Percentiles rank a stretch among this genome's conserved stretches.
phyloP scores from a whole-genome alignment of 768 basidiomycete species.

The Mycena albidolilacea region DNA sequence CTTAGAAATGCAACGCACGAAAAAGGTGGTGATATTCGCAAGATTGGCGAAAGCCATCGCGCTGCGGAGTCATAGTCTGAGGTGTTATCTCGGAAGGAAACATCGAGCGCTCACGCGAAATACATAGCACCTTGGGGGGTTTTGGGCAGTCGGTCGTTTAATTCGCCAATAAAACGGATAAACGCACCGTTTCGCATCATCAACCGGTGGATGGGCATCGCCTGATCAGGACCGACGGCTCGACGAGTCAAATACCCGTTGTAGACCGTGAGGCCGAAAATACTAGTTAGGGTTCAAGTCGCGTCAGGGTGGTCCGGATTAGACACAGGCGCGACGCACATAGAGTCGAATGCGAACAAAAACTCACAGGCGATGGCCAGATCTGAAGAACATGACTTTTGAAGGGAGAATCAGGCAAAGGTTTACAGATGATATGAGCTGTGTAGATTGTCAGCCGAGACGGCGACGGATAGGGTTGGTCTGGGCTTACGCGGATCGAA shows the following conservation, averaged over 20 bases:
- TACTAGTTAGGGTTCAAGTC: neutral
- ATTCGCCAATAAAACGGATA: neutral
- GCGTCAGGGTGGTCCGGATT: neutral
- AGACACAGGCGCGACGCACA: neutral
- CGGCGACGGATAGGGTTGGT: neutral
- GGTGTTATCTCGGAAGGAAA: neutral
- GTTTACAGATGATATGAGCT: constrained; percentile 13
- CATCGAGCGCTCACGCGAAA: constrained; percentile 17
- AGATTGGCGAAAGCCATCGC: constrained; percentile 25
- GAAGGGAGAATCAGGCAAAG: no score
- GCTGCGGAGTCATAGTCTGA: neutral
- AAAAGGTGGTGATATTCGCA: constrained; percentile 11
- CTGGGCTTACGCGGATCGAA: constrained; percentile 17
- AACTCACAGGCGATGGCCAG: constrained; percentile 47
- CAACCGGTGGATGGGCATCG: constrained; percentile 23
- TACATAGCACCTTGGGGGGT: constrained; percentile 24
- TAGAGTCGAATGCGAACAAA: constrained; percentile 48
- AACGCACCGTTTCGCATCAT: constrained; percentile 28
- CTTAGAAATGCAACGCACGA: neutral
- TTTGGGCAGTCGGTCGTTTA: neutral
- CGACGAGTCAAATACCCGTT: constrained; percentile 10
- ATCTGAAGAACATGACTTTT: neutral
- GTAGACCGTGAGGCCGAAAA: constrained; percentile 41
- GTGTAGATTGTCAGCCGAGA: neutral
- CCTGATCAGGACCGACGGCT: neutral